Conservation (phyloP, 2,329 filamentous ascomycete genomes). For the Grosmannia penicillata region DNA sequence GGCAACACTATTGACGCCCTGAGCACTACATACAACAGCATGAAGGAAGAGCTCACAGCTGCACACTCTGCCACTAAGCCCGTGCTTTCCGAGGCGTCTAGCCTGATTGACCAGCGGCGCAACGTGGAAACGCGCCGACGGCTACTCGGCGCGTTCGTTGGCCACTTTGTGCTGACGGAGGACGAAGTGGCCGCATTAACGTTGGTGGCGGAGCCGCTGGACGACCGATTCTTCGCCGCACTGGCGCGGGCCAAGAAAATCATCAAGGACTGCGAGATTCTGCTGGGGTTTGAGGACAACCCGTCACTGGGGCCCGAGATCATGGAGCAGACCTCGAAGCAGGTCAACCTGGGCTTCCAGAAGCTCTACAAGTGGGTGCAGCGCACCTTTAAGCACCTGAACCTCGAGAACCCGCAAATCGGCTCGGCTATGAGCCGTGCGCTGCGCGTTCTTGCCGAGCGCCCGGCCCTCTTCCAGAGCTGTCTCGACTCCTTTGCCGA, state of each 20-base stretch:
- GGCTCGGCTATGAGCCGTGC: slow-evolving; percentile 71
- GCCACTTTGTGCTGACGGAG: slow-evolving; percentile 74
- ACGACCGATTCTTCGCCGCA: slow-evolving; percentile 69
- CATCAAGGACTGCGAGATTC: slow-evolving; percentile 71
- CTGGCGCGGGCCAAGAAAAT: slow-evolving; percentile 74
- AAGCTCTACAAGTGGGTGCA: slow-evolving; percentile 95
- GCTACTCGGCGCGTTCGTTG: slow-evolving; percentile 60
- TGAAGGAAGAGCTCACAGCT: slow-evolving; percentile 62
- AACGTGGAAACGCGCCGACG: slow-evolving; percentile 69
- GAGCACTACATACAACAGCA: slow-evolving; percentile 65
- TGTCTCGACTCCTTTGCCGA: slow-evolving; percentile 90
- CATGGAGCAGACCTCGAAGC: slow-evolving; percentile 78
- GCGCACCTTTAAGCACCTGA: slow-evolving; percentile 78
- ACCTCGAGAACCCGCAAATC: slow-evolving; percentile 89
- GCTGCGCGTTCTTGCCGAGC: slow-evolving; percentile 73
- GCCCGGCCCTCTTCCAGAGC: slow-evolving; percentile 80
- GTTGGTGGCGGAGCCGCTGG: slow-evolving; percentile 64
- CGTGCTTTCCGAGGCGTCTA: slow-evolving; percentile 62
- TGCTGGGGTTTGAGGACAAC: slow-evolving; percentile 84
- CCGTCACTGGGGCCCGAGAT: slow-evolving; percentile 79
- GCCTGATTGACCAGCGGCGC: slow-evolving; percentile 55
- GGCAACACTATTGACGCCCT: slow-evolving; percentile 63
- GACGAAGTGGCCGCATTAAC: slow-evolving; percentile 65
- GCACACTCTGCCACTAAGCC: slow-evolving; percentile 61
- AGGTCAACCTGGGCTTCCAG: slow-evolving; percentile 80